A percentile compares a stretch with the other conserved stretches of the same genome.
phyloP scores from a whole-genome alignment of 2,329 filamentous ascomycete genomes.

The Plectosphaerella plurivora region DNA sequence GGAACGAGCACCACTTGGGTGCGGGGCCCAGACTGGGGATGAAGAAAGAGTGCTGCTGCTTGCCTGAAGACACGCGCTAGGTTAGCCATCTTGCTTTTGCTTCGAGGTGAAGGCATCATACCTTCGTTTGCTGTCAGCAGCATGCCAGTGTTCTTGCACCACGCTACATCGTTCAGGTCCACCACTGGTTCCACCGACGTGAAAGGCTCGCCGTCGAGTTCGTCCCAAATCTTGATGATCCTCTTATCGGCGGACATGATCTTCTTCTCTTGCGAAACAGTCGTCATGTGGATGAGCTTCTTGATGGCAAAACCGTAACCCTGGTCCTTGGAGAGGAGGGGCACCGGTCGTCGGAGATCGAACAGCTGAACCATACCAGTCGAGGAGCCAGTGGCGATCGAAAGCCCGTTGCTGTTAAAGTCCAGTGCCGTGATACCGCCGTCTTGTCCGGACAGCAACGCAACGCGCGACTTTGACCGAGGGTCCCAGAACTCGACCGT shows the following conservation, averaged over 20 bases:
- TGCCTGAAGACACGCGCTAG: conserved; percentile 32
- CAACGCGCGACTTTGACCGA: conserved; percentile 75
- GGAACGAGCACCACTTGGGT: conserved; percentile 91
- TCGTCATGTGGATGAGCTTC: conserved; percentile 70
- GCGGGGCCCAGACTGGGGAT: conserved; percentile 90
- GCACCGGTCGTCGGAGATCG: conserved; percentile 82
- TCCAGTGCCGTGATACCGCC: conserved; percentile 82
- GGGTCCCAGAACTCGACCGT: conserved; percentile 97
- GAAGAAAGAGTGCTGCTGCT: conserved; percentile 92
- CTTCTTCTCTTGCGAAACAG: conserved; percentile 73
- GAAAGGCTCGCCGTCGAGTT: conserved; percentile 78
- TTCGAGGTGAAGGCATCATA: neutral
- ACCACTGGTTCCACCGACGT: conserved; percentile 93
- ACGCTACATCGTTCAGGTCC: conserved; percentile 90
- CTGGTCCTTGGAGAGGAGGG: conserved; percentile 88
- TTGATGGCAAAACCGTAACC: conserved; percentile 92
- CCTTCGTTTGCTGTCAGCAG: conserved; percentile 92
- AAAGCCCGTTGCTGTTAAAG: conserved; percentile 79
- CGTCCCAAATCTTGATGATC: conserved; percentile 97
- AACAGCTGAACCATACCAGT: conserved; percentile 86
- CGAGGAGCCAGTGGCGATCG: conserved; percentile 81
- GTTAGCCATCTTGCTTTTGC: neutral
- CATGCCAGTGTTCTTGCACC: conserved; percentile 92
- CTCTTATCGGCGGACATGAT: conserved; percentile 89
- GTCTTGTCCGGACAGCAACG: conserved; percentile 64